Evolutionary conservation across 768 basidiomycete species (phyloP).

Genomic region (Xerocomus potaroensis): DNA sequence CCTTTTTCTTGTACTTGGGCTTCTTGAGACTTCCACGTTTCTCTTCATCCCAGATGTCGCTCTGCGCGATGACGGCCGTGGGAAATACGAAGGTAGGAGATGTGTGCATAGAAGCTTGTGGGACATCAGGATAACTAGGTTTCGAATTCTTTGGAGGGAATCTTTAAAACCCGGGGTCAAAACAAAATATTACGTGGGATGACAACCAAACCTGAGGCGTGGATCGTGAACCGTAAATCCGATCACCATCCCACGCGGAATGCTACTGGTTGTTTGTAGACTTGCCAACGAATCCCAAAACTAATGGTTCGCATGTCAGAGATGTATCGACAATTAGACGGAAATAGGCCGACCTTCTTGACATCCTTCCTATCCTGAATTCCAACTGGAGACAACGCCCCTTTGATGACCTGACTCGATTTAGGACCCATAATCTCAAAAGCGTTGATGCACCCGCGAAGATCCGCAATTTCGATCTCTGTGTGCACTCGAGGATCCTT

Average conservation of each 20-base stretch:
- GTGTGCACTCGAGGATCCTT: slow-evolving; percentile 17
- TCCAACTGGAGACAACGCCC: slow-evolving; percentile 49
- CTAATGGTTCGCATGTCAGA: slow-evolving; percentile 13
- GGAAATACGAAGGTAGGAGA: slow-evolving; percentile 44
- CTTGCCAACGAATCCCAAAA: slow-evolving; percentile 57
- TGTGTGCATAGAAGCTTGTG: slow-evolving; percentile 22
- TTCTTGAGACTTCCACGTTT: slow-evolving; percentile 48
- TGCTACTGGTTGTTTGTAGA: slow-evolving; percentile 58
- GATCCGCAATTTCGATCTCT: slow-evolving; percentile 63
- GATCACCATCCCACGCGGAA: slow-evolving; percentile 72
- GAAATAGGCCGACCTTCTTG: slow-evolving; percentile 41
- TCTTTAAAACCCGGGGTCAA: slow-evolving; percentile 38
- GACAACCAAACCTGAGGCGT: slow-evolving; percentile 61
- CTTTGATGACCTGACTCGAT: slow-evolving; percentile 68
- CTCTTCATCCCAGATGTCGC: slow-evolving; percentile 70
- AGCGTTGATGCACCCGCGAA: slow-evolving; percentile 65
- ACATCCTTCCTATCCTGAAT: slow-evolving; percentile 53
- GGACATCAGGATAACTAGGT: slow-evolving; percentile 27
- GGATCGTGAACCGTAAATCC: slow-evolving; percentile 85
- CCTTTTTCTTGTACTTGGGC: slow-evolving; percentile 75
- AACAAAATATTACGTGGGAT: background rate
- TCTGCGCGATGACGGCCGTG: slow-evolving; percentile 52
- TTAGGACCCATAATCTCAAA: slow-evolving; percentile 92
- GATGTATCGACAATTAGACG: background rate
- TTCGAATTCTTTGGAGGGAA: slow-evolving; percentile 82